Evolutionary conservation across 805 yeast genomes (phyloP).

Genomic region (Starmera quercuum): DNA sequence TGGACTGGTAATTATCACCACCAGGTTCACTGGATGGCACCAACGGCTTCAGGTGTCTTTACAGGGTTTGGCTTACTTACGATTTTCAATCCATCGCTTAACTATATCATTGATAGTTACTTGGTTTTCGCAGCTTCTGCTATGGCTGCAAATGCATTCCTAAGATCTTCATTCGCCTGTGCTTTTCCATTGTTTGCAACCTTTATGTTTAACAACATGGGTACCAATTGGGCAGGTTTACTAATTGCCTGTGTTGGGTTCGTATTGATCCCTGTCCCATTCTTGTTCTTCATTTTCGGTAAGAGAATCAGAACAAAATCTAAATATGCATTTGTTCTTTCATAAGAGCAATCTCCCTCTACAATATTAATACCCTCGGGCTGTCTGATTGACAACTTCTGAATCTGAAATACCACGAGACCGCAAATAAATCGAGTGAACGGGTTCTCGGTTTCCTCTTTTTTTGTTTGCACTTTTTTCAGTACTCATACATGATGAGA

Average conservation of each 20-base stretch:
- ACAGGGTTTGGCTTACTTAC: slow-evolving; percentile 63
- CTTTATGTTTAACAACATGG: slow-evolving; percentile 62
- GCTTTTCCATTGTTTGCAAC: slow-evolving; percentile 67
- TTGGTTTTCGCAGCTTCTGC: slow-evolving; percentile 72
- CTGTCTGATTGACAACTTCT: too few species aligned
- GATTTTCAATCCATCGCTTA: slow-evolving; percentile 62
- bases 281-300: slow-evolving; percentile 56
- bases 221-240: slow-evolving; percentile 75
- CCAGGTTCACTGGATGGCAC: slow-evolving; percentile 75
- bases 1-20: slow-evolving; percentile 80
- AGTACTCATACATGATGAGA: too few species aligned
- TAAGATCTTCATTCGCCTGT: slow-evolving; percentile 64
- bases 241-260: slow-evolving; percentile 55
- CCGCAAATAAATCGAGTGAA: too few species aligned
- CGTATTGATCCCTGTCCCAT: slow-evolving; percentile 58
- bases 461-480: too few species aligned
- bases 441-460: too few species aligned
- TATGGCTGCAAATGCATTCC: slow-evolving; percentile 62
- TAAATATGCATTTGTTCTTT: slow-evolving; percentile 40
- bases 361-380: not conserved
- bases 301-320: slow-evolving; percentile 46
- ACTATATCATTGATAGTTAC: slow-evolving; percentile 68
- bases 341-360: not conserved
- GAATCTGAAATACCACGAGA: too few species aligned
- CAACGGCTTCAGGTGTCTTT: slow-evolving; percentile 56